These are phyloP conservation scores for Coniochaeta pulveracea DNA, from an alignment of 2,329 filamentous ascomycete genomes.

Conservation along the genomic window DNA sequence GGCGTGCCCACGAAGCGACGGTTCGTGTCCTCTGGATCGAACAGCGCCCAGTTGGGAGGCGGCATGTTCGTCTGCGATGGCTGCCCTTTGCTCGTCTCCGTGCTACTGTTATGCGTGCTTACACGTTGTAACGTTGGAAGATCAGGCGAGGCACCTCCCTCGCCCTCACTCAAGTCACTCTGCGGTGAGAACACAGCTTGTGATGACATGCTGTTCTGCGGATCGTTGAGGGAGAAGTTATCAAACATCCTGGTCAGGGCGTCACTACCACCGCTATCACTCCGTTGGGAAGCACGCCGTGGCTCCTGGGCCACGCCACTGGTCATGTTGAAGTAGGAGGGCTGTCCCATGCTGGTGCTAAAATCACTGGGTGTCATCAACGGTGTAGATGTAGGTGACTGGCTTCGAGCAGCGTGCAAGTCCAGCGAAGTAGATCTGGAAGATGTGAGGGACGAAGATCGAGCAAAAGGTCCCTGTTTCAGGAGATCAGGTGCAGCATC, in stretches of 20 bases:
- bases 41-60: conserved; percentile 84
- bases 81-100: conserved; percentile 42
- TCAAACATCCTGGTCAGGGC: conserved; percentile 72
- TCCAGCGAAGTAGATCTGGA: conserved; percentile 93
- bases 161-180: conserved; percentile 65
- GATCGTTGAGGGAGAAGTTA: conserved; percentile 63
- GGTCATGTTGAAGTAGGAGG: conserved; percentile 82
- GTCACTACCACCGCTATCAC: conserved; percentile 88
- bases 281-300: conserved; percentile 66
- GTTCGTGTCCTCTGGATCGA: conserved; percentile 88
- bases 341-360: conserved; percentile 57
- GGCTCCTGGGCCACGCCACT: conserved; percentile 40
- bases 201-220: conserved; percentile 25
- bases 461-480: conserved; percentile 83
- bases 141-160: conserved; percentile 67
- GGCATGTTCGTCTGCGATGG: conserved; percentile 60
- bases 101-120: conserved; percentile 21
- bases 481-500: conserved; percentile 88
- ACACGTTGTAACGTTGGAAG: conserved; percentile 51
- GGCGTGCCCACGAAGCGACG: conserved; percentile 92
- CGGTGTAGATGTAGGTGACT: conserved; percentile 77
- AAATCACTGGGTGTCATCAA: conserved; percentile 70
- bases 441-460: conserved; percentile 74
- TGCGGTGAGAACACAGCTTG: conserved; percentile 46
- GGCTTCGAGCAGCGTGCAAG: conserved; percentile 52